Percentiles rank a stretch among this genome's conserved stretches.
Conservation (phyloP, 2,329 filamentous ascomycete species). For the Rhytidhysteron rufulum region DNA sequence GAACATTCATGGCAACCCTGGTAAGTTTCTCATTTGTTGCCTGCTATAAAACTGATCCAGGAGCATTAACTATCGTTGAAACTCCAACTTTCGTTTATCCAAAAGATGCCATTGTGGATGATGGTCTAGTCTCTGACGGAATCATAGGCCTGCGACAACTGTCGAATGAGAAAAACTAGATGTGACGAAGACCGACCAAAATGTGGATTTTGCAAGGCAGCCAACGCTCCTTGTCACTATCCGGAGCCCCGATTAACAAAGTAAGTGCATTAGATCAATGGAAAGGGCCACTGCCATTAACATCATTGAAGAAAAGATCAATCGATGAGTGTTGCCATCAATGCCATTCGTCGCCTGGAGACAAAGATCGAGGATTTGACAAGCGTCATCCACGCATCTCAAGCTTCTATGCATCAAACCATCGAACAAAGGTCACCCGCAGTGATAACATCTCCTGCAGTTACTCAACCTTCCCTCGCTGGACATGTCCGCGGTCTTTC, state of each 20-base stretch:
- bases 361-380: slow-evolving; percentile 50
- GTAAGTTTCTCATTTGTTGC: too few relatives aligned
- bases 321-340: slow-evolving; percentile 53
- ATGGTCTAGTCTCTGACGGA: slow-evolving; percentile 11
- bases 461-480: too few relatives aligned
- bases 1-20: slow-evolving; percentile 34
- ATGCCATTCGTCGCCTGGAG: slow-evolving; percentile 51
- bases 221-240: slow-evolving; percentile 50
- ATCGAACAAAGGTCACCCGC: slow-evolving; percentile 9
- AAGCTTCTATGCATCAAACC: background rate
- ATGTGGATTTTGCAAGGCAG: slow-evolving; percentile 50
- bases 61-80: background rate
- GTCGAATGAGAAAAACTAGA: slow-evolving; percentile 51
- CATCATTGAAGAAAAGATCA: slow-evolving; percentile 44
- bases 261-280: slow-evolving; percentile 30
- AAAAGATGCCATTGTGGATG: background rate
- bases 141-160: slow-evolving; percentile 53
- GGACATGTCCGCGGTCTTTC: background rate
- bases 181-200: slow-evolving; percentile 52
- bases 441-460: too few relatives aligned
- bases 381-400: slow-evolving; percentile 25
- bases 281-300: too few relatives aligned
- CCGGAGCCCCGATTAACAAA: slow-evolving; percentile 53
- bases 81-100: background rate
- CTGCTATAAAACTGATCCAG: background rate